A percentile compares a stretch with the other conserved stretches of the same genome.
Evolutionary conservation across 768 basidiomycete species (phyloP).

Genomic region (Flagelloscypha sp.): DNA sequence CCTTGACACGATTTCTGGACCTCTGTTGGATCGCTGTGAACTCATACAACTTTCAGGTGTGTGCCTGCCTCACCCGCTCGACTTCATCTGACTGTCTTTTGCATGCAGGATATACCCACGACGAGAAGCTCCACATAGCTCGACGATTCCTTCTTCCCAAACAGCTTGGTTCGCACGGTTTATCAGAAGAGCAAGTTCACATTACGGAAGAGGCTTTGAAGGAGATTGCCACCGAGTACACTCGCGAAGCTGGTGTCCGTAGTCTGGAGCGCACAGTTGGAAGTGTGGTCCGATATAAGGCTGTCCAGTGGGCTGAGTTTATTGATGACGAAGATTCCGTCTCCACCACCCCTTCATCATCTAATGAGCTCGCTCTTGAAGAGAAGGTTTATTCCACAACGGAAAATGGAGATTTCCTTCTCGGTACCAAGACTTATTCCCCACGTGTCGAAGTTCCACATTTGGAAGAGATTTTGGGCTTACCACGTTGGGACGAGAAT

Average conservation of each 20-base stretch:
- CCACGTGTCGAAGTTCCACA: constrained; percentile 57
- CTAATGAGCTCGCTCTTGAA: too few relatives aligned
- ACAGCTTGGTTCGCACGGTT: constrained; percentile 72
- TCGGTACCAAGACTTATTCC: constrained; percentile 50
- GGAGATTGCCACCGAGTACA: constrained; percentile 71
- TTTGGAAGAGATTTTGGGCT: constrained; percentile 78
- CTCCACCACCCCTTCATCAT: not conserved
- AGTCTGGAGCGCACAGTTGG: constrained; percentile 82
- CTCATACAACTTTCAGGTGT: constrained; percentile 70
- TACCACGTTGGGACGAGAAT: constrained; percentile 72
- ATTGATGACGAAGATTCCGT: constrained; percentile 30
- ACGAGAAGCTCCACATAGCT: constrained; percentile 89
- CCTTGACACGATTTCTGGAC: constrained; percentile 81
- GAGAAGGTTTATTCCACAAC: constrained; percentile 12
- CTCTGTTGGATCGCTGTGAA: constrained; percentile 86
- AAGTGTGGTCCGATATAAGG: constrained; percentile 82
- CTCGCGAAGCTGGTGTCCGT: constrained; percentile 90
- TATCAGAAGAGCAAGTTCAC: constrained; percentile 49
- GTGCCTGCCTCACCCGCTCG: constrained; percentile 10
- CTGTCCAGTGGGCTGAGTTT: constrained; percentile 81
- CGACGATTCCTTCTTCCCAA: constrained; percentile 83
- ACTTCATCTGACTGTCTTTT: constrained; percentile 1
- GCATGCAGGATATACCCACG: constrained; percentile 73
- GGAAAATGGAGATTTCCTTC: too few relatives aligned
- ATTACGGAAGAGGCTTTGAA: constrained; percentile 66